These are phyloP conservation scores for Avicennia marina DNA, from an alignment of 257 asterid genomes.

Conservation along the genomic window DNA sequence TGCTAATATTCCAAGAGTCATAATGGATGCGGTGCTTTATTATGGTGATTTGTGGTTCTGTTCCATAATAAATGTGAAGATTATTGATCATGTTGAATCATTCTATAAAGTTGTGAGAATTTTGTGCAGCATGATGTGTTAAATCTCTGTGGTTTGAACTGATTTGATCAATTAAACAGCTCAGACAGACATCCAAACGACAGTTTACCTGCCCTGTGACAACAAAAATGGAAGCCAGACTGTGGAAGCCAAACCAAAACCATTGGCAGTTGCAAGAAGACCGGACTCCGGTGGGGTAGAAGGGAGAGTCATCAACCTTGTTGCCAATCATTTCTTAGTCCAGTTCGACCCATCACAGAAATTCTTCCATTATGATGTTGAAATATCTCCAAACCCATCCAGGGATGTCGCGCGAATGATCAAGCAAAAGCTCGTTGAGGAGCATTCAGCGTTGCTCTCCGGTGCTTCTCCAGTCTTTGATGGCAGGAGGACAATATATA, in stretches of 20 bases:
- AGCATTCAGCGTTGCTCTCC: conserved; percentile 41
- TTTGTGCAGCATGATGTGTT: neutral
- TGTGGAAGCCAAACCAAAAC: conserved; percentile 22
- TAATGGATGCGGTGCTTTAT: no score
- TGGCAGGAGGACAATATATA: conserved; percentile 69
- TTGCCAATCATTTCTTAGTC: conserved; percentile 88
- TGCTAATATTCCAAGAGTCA: no score
- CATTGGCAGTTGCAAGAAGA: conserved; percentile 65
- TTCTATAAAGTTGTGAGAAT: neutral
- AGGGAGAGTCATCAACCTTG: conserved; percentile 63
- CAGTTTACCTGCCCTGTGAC: conserved; percentile 14
- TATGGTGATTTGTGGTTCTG: no score
- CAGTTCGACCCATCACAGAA: conserved; percentile 54
- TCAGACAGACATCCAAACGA: conserved; percentile 18
- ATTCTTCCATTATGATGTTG: conserved; percentile 88
- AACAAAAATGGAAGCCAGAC: conserved; percentile 34
- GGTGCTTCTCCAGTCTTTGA: conserved; percentile 76
- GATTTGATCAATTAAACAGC: conserved; percentile 20
- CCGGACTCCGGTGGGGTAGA: conserved; percentile 93
- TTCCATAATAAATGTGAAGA: no score
- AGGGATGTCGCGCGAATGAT: conserved; percentile 71
- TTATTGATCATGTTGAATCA: no score
- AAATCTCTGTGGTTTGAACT: neutral
- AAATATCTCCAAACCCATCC: conserved; percentile 73
- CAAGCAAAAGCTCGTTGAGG: conserved; percentile 61